phyloP scores from a whole-genome alignment of 768 basidiomycete species.

The Polyporus arcularius region DNA sequence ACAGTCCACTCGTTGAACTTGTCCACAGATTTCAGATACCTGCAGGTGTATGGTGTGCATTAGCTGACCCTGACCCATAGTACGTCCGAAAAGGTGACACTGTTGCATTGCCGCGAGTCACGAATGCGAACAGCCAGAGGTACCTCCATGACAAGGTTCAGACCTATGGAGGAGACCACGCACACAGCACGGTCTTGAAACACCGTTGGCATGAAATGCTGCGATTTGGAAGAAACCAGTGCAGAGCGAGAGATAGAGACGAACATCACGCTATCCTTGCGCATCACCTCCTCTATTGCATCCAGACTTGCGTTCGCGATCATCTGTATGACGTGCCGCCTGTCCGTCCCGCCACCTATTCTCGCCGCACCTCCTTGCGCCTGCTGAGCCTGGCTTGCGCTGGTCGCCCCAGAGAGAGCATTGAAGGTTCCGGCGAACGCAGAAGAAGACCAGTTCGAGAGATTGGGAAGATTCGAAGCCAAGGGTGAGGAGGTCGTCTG shows the following conservation, averaged over 20 bases:
- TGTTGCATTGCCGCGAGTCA: not conserved
- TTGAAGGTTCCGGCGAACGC: constrained; percentile 90
- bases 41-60: constrained; percentile 33
- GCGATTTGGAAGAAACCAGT: not conserved
- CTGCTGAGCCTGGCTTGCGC: constrained; percentile 62
- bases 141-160: no score
- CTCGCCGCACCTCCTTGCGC: constrained; percentile 62
- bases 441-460: constrained; percentile 90
- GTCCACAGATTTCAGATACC: constrained; percentile 95
- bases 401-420: constrained; percentile 82
- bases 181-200: no score
- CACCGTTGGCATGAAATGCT: no score
- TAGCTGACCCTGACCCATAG: no score
- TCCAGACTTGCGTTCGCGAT: constrained; percentile 97
- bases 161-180: no score
- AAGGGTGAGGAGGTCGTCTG: constrained; percentile 61
- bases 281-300: constrained; percentile 90
- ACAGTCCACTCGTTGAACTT: constrained; percentile 99
- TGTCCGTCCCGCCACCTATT: constrained; percentile 81
- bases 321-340: constrained; percentile 94
- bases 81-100: not conserved
- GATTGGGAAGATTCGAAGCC: constrained; percentile 81
- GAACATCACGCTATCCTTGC: constrained; percentile 78
- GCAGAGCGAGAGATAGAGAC: constrained; percentile 28
- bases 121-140: not conserved